These are phyloP conservation scores for Penicillium egyptiacum DNA, from an alignment of 495 filamentous ascomycete genomes.

Conservation along the genomic window DNA sequence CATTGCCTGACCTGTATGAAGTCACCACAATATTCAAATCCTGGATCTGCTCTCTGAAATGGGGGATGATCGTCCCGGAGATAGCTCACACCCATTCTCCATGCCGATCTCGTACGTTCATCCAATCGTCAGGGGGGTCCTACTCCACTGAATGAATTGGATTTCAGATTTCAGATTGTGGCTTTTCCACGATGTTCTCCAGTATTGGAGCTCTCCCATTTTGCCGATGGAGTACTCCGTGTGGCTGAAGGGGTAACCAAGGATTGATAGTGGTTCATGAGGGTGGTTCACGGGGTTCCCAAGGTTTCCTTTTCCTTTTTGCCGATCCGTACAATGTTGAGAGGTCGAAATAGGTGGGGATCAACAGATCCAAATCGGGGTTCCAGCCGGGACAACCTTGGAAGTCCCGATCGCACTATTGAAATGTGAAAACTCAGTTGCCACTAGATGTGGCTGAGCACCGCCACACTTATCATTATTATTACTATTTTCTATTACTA, in stretches of 20 bases:
- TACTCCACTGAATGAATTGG: background rate
- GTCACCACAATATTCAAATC: conserved; percentile 12
- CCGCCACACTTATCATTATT: background rate
- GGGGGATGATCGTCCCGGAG: conserved; percentile 6
- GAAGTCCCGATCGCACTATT: conserved; percentile 8
- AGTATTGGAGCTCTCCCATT: background rate
- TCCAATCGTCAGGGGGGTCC: background rate
- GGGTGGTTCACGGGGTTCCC: background rate
- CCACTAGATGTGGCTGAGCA: conserved; percentile 4
- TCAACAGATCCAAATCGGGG: conserved; percentile 3
- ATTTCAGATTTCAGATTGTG: too few relatives aligned
- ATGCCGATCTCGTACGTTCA: conserved; percentile 4
- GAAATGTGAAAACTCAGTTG: background rate
- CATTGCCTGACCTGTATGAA: conserved; percentile 16
- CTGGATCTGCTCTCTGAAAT: conserved; percentile 6
- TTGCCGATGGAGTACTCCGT: background rate
- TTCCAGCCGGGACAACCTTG: background rate
- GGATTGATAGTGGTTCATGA: background rate
- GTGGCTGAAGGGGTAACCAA: background rate
- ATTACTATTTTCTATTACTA: background rate
- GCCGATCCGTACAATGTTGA: background rate
- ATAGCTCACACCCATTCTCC: conserved; percentile 13
- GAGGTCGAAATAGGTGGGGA: background rate
- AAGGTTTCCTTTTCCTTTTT: background rate
- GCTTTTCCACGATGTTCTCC: too few relatives aligned